Conservation (phyloP, 169 alveolate species). For the Eimeria sp. region DNA sequence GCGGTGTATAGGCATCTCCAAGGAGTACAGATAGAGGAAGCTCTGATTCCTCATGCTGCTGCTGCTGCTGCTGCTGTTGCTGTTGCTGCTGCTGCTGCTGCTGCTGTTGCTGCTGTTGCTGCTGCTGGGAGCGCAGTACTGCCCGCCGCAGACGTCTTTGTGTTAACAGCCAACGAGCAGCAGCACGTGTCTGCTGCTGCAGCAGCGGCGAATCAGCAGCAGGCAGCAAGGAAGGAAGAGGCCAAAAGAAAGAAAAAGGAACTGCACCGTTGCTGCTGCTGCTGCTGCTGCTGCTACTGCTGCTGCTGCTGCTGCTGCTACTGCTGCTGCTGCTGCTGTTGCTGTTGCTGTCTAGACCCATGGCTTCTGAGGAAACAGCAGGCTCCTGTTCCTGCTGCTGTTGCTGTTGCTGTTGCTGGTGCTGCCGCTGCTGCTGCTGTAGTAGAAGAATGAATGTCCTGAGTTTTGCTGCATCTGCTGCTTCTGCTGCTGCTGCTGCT, state of each 20-base stretch:
- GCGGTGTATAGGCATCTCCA: slow-evolving; percentile 34
- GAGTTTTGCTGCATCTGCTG: slow-evolving; percentile 40
- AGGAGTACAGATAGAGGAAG: neutral
- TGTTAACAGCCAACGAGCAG: neutral
- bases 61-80: slow-evolving; percentile 26
- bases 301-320: slow-evolving; percentile 4
- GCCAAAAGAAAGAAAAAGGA: slow-evolving; percentile 65
- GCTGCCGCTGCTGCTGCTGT: slow-evolving; percentile 16
- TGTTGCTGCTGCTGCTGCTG: slow-evolving; percentile 16
- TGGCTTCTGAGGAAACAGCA: neutral
- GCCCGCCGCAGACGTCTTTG: slow-evolving; percentile 34
- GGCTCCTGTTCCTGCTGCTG: neutral
- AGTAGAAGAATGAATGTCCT: slow-evolving; percentile 6
- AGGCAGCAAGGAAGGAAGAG: slow-evolving; percentile 28
- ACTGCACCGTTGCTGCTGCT: slow-evolving; percentile 43
- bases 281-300: slow-evolving; percentile 29
- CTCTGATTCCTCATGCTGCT: neutral
- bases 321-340: slow-evolving; percentile 13
- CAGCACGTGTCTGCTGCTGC: slow-evolving; percentile 64
- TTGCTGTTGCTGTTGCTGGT: slow-evolving; percentile 26
- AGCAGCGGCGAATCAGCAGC: slow-evolving; percentile 15
- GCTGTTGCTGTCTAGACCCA: neutral
- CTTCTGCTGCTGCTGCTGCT: slow-evolving; percentile 60
- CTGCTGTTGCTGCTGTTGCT: slow-evolving; percentile 23
- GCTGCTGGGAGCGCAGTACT: slow-evolving; percentile 9